Base-by-base conservation (phyloP, 2,329 filamentous ascomycete species). In the Elsinoe arachidis region DNA sequence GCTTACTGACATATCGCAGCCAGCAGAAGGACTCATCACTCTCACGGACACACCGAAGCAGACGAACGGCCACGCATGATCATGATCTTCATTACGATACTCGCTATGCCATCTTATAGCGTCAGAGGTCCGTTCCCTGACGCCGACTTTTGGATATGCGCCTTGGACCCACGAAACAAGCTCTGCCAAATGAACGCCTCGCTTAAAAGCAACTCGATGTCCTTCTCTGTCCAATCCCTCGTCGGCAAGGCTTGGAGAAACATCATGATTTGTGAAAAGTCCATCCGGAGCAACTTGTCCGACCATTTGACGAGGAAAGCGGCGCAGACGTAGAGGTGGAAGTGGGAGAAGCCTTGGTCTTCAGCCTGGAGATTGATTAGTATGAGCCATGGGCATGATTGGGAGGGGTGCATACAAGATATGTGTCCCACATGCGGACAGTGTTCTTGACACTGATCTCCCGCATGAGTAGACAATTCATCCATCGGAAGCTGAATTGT, bases 151-250 rank as follows among this genome's bases (percentile, higher is more conserved):
- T 61, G 61, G 60, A 99, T 76, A 75, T 99, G 93, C 37, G 93
- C 95, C 56, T 90, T 86, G 9, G 90, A 96, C 52, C 92, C 92
- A 67, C 95, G 90, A 74, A 96, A 99, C 44, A 99, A 77, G 68
- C 89, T 96, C 75, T 99, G 91, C 95, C 93, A 99, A 62, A 99
- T 96, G 67, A 93, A 99, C 2, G 93, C 93, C 74, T 99, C 93
- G 68, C 90, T 96, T 43, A 99, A 78, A 56, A 99, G 77, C 59
- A 99, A 80, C 71, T 97, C 93, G 66, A 99, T 95, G 68, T 99
- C 93, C 75, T 97, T 97, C 70, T 96, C 93, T 1, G 90, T 96
- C 93, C 93, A 99, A 56, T 86, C 82, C 64, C 87, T 86, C 5
- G 95, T 99, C 2, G 95, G 93, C 58, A 99, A 76, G 44, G 90